A percentile compares a stretch with the other conserved stretches of the same genome.
Evolutionary conservation across 192 early-diverging fungal genomes (phyloP).

Genomic region (Entophlyctis luteolus): DNA sequence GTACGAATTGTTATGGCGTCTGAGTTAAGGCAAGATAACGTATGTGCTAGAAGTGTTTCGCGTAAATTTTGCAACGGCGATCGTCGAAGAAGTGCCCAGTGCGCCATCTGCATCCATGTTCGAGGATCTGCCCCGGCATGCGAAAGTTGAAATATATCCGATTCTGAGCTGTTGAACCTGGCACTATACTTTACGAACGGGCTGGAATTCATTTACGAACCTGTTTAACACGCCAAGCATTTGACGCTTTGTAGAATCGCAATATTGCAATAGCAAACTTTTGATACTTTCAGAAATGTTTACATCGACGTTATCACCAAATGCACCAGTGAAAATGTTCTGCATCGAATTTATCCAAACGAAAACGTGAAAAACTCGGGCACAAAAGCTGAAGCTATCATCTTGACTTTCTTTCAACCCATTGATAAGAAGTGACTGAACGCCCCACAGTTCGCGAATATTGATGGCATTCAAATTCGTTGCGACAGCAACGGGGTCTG

Average conservation of each 20-base stretch:
- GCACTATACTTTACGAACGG: too few relatives aligned
- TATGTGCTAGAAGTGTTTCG: slow-evolving; percentile 51
- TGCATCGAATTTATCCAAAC: slow-evolving; percentile 3
- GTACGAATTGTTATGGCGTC: slow-evolving; percentile 68
- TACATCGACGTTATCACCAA: too few relatives aligned
- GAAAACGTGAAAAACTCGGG: neutral
- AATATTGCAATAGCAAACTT: neutral
- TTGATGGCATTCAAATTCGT: neutral
- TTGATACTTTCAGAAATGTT: neutral
- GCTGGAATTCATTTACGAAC: too few relatives aligned
- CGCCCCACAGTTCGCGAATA: slow-evolving; percentile 12
- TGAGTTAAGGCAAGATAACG: slow-evolving; percentile 60
- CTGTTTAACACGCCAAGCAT: too few relatives aligned
- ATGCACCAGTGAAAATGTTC: too few relatives aligned
- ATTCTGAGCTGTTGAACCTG: too few relatives aligned
- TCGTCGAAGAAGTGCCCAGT: slow-evolving; percentile 5
- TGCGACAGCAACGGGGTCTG: too few relatives aligned
- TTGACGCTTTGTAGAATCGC: too few relatives aligned
- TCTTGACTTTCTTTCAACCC: slow-evolving; percentile 10
- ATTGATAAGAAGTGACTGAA: slow-evolving; percentile 7
- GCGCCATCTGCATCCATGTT: neutral
- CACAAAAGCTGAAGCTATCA: neutral
- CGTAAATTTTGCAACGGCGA: neutral
- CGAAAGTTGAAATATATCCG: too few relatives aligned
- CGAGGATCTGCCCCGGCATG: neutral